Base-by-base conservation (phyloP, 169 alveolate genomes). In the Plasmodium vivax region DNA sequence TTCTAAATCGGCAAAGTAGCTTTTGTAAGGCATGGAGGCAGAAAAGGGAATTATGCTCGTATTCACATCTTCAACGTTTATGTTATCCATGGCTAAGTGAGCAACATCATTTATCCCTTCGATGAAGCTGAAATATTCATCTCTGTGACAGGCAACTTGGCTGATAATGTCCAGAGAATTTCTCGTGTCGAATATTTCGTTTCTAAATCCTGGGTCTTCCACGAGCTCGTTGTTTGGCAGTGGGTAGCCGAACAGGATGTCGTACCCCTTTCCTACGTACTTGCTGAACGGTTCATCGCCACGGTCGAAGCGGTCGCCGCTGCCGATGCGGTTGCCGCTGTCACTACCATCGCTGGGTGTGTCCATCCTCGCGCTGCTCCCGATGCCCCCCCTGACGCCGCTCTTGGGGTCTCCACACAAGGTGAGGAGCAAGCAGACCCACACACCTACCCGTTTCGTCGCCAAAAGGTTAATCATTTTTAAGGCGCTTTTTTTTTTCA, bases 221-320 rank as follows among this genome's bases (percentile, higher is more conserved):
- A 75, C 71, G 32, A 87, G 93, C 62, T 87, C 93, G 27, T 87
- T 87, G 81, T 87, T 87, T 75, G 93, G 93, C 45, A 87, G 71
- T 56, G 93, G 93, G 27, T 79, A 87, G 23, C 93, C 93, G 81
- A 87, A 87, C 84, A 87, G 62, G 30, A 87, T 87, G 71, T 87
- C 84, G 82, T 87, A 87, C 23, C 93, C 93, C 51, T 77, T 87
- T 45, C 93, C 93, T 79, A 87, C 32, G 72, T 87, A 87, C 81
- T 62, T 45, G 41, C 85, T 87, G 72, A 75, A 87, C 71, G 45
- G 36, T 87, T 87, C 93, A 87, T 74, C 41, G 45, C 34, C 75
- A 23, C 8, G 43, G 58, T 43, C 23, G 62, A 51, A 4, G 16
- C 2, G 71, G 16, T 87, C 79, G 10, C 30, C 4, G 16, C 2